Percentiles rank a stretch among this genome's conserved stretches.
Evolutionary conservation across 331 rosid species (phyloP).

Genomic region (Cucumis variabilis): DNA sequence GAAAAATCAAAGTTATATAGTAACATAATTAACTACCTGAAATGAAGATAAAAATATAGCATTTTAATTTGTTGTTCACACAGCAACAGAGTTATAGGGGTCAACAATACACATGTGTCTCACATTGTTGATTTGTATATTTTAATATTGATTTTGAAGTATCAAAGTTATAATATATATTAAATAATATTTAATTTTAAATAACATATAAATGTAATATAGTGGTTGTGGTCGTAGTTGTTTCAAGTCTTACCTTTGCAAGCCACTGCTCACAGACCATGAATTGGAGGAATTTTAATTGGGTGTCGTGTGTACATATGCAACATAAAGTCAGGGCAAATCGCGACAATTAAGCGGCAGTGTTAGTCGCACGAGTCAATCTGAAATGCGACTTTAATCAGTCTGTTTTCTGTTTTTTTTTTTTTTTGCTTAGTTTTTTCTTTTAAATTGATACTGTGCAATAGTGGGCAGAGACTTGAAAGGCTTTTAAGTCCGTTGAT

Average conservation of each 20-base stretch:
- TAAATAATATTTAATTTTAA: too few species aligned
- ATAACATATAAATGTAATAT: too few species aligned
- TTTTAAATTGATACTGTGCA: neutral
- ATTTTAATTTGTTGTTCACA: neutral
- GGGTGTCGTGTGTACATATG: neutral
- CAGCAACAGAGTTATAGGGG: too few species aligned
- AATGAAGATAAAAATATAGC: neutral
- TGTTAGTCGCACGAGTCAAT: conserved; percentile 28
- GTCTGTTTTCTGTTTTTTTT: neutral
- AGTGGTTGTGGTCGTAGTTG: too few species aligned
- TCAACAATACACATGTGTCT: too few species aligned
- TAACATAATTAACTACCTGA: neutral
- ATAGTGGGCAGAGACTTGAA: neutral
- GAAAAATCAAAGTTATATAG: neutral
- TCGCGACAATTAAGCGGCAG: conserved; percentile 29
- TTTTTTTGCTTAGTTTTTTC: neutral
- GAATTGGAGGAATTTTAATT: neutral
- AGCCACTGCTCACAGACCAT: neutral
- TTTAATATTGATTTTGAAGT: too few species aligned
- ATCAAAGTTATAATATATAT: too few species aligned
- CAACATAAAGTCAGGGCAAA: neutral
- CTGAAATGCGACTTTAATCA: neutral
- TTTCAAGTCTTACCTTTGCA: too few species aligned
- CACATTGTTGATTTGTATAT: too few species aligned
- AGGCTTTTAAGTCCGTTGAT: neutral